A percentile compares a stretch with the other conserved stretches of the same genome.
Evolutionary conservation across 768 basidiomycete genomes (phyloP).

Genomic region (Megacollybia marginata): DNA sequence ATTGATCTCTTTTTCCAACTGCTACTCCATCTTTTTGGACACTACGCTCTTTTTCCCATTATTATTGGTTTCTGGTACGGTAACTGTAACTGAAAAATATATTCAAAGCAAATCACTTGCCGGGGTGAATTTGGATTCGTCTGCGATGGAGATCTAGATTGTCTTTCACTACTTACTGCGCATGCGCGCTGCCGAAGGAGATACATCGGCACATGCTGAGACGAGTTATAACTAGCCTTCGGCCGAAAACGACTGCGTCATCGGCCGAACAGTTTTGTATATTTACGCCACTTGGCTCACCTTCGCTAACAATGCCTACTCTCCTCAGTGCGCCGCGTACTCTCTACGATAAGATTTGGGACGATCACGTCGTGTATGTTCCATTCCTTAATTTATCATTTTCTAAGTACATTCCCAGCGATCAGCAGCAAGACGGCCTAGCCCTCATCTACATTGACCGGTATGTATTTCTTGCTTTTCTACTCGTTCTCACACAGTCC

Average conservation of each 20-base stretch:
- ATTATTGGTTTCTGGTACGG: too few species aligned
- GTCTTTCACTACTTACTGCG: too few species aligned
- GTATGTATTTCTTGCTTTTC: slow-evolving; percentile 21
- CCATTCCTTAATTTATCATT: slow-evolving; percentile 4
- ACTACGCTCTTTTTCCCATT: neutral
- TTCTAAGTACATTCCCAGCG: slow-evolving; percentile 30
- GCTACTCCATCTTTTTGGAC: slow-evolving; percentile 1
- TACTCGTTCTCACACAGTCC: slow-evolving; percentile 1
- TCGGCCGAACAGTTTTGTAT: too few species aligned
- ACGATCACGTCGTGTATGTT: slow-evolving; percentile 84
- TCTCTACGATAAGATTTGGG: slow-evolving; percentile 97
- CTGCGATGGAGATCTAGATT: too few species aligned
- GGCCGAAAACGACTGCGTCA: too few species aligned
- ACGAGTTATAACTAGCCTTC: too few species aligned
- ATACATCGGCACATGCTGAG: too few species aligned
- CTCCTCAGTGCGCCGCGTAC: slow-evolving; percentile 60
- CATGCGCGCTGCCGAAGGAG: too few species aligned
- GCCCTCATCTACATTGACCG: slow-evolving; percentile 81
- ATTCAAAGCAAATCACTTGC: too few species aligned
- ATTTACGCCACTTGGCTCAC: neutral
- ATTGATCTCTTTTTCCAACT: neutral
- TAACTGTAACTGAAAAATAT: too few species aligned
- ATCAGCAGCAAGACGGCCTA: slow-evolving; percentile 66
- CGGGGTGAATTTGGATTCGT: too few species aligned
- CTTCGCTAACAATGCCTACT: slow-evolving; percentile 27